These are phyloP conservation scores for Blastomyces gilchristii DNA, from an alignment of 2,329 filamentous ascomycete genomes.

Conservation along the genomic window DNA sequence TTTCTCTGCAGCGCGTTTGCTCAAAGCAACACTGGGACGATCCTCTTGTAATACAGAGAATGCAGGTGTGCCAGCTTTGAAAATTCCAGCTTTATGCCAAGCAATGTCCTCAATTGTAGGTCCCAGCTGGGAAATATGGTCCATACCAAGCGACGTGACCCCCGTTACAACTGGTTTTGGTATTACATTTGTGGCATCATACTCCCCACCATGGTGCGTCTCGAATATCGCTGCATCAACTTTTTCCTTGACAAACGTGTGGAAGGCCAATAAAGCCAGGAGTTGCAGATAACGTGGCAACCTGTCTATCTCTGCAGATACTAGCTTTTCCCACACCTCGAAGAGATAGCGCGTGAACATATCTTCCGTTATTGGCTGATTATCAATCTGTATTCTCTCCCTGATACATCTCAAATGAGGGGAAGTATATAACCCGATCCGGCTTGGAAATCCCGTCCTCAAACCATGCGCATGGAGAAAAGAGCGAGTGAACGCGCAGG, in stretches of 20 bases:
- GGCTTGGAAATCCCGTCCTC: slow-evolving; percentile 21
- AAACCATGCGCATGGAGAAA: slow-evolving; percentile 43
- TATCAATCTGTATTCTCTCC: slow-evolving; percentile 33
- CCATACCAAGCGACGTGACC: slow-evolving; percentile 58
- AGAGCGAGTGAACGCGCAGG: slow-evolving; percentile 56
- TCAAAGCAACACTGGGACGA: slow-evolving; percentile 39
- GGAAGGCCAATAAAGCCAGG: slow-evolving; percentile 56
- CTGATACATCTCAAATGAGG: slow-evolving; percentile 24
- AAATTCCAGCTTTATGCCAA: slow-evolving; percentile 65
- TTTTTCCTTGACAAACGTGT: slow-evolving; percentile 54
- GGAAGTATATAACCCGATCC: slow-evolving; percentile 22
- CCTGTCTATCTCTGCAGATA: slow-evolving; percentile 13
- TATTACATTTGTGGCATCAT: slow-evolving; percentile 59
- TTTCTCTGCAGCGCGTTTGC: slow-evolving; percentile 45
- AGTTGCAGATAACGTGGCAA: slow-evolving; percentile 39
- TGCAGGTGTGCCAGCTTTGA: slow-evolving; percentile 50
- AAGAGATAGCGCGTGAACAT: slow-evolving; percentile 22
- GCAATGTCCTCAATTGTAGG: slow-evolving; percentile 55
- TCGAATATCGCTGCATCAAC: slow-evolving; percentile 57
- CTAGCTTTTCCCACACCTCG: slow-evolving; percentile 31
- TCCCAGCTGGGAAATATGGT: slow-evolving; percentile 56
- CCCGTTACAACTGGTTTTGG: slow-evolving; percentile 48
- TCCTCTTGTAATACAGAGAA: slow-evolving; percentile 48
- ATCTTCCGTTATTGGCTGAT: slow-evolving; percentile 21
- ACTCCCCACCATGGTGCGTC: slow-evolving; percentile 57